A percentile compares a stretch with the other conserved stretches of the same genome.
These are phyloP conservation scores for Neurospora sp. DNA, from an alignment of 495 filamentous ascomycete genomes.

Conservation along the genomic window DNA sequence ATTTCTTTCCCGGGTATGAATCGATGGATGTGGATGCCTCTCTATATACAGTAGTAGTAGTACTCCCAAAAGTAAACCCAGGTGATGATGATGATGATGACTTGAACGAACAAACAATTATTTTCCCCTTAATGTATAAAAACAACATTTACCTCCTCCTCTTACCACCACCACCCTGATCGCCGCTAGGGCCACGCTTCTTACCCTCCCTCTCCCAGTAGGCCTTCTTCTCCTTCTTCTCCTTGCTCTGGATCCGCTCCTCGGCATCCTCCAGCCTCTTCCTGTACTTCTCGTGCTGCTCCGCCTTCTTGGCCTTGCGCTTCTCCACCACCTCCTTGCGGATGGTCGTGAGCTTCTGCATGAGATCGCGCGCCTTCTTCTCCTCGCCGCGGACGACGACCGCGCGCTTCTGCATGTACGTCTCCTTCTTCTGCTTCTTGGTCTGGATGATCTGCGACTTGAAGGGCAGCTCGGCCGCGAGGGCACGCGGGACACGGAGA, in stretches of 20 bases:
- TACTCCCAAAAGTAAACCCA: not conserved
- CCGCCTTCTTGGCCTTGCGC: conserved; percentile 72
- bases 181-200: conserved; percentile 64
- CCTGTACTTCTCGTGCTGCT: conserved; percentile 63
- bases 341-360: conserved; percentile 88
- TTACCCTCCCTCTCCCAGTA: conserved; percentile 92
- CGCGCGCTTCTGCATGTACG: conserved; percentile 89
- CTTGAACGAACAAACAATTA: not conserved
- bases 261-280: conserved; percentile 69
- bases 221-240: conserved; percentile 85
- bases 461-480: conserved; percentile 81
- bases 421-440: conserved; percentile 67
- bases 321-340: conserved; percentile 84
- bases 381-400: conserved; percentile 74
- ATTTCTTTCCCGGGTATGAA: not conserved
- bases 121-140: not conserved
- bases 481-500: conserved; percentile 72
- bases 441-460: conserved; percentile 82
- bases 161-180: conserved; percentile 59
- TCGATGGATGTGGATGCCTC: not conserved
- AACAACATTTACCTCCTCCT: conserved; percentile 38
- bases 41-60: not conserved
- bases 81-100: not conserved
- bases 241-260: conserved; percentile 72
- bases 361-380: conserved; percentile 75